Base-by-base conservation (phyloP, 345 rosid species). In the Fremontodendron californicum region DNA sequence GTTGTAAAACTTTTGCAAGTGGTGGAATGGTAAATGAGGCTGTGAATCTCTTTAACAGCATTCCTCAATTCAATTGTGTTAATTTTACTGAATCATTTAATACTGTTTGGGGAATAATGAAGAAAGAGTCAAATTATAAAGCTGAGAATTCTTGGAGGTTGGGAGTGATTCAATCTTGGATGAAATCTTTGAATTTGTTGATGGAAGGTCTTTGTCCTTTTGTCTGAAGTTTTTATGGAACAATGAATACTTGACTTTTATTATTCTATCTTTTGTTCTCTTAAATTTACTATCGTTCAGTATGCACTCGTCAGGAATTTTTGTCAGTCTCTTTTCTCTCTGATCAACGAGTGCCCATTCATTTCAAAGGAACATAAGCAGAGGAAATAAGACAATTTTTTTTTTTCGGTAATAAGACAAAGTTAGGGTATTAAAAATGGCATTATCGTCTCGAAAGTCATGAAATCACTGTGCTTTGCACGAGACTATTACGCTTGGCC, bases 91-190 rank as follows among this genome's bases (percentile, higher is more conserved):
- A 85, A 55, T 91, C 96, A 75, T 90, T 92, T 51, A 85, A 87
- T 31, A 88, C 94, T 70, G 88, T 91, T 80, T 70, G 92, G 81
- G 86, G 75, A 51, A 84, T 88, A 71, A 80, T 94, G 94, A 88
- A 92, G 73, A 88, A 85, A 80, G 88, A 89, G 71, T 85, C 89
- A 0, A 76, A 84, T 83, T 79, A 87, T 8, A 91, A 88, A 79
- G 82, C 81, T 64, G 86, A 86, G 69, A 84, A 83, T 63, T 94
- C 91, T 73, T 83, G 68, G 78, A 96, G 94, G 0, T 90, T 96
- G 98, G 97, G 86, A 83, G 91, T 94, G 82, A 89, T n/a, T n/a
- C n/a, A 87, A 80, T 91, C 93, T 31, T 86, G 94, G 15, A 63
- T 90, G 43, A 78, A 3, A 48, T 85, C 93, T 61, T 72, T 94